Evolutionary conservation across 345 rosid species (phyloP).

Genomic region (Acer campestre): DNA sequence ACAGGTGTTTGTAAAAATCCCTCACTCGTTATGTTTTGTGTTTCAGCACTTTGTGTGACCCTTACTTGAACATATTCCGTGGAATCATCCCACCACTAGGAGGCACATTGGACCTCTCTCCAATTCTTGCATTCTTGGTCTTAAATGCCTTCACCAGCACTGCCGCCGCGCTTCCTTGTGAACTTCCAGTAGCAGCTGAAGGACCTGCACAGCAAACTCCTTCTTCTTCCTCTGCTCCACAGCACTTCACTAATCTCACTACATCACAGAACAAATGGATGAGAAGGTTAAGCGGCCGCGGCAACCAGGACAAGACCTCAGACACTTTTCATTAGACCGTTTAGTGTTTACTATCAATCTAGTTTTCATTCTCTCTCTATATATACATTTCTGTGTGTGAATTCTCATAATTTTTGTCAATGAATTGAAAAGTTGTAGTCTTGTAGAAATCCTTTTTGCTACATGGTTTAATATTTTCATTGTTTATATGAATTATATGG

Average conservation of each 20-base stretch:
- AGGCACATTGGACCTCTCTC: slow-evolving; percentile 84
- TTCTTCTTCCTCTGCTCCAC: slow-evolving; percentile 19
- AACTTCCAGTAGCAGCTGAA: slow-evolving; percentile 49
- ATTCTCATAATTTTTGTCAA: slow-evolving; percentile 3
- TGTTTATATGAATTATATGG: not conserved
- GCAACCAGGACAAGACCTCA: slow-evolving; percentile 33
- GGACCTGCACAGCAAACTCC: slow-evolving; percentile 30
- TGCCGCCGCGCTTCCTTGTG: slow-evolving; percentile 84
- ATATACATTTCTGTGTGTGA: not conserved
- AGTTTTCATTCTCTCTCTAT: not conserved
- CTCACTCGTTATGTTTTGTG: not conserved
- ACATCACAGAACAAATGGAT: slow-evolving; percentile 65
- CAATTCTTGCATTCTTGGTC: slow-evolving; percentile 81
- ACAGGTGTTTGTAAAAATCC: not conserved
- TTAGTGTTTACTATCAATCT: not conserved
- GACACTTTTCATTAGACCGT: slow-evolving; percentile 26
- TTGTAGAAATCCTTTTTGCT: slow-evolving; percentile 7
- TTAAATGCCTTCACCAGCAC: slow-evolving; percentile 81
- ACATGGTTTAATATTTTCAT: no score
- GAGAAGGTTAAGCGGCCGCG: slow-evolving; percentile 48
- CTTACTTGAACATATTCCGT: slow-evolving; percentile 92
- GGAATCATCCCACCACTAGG: slow-evolving; percentile 95
- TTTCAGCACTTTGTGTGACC: slow-evolving; percentile 84
- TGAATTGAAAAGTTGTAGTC: not conserved
- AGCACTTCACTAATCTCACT: slow-evolving; percentile 27